phyloP scores from a whole-genome alignment of 1,139 yeast species.

The Debaryomyces subglobosus region DNA sequence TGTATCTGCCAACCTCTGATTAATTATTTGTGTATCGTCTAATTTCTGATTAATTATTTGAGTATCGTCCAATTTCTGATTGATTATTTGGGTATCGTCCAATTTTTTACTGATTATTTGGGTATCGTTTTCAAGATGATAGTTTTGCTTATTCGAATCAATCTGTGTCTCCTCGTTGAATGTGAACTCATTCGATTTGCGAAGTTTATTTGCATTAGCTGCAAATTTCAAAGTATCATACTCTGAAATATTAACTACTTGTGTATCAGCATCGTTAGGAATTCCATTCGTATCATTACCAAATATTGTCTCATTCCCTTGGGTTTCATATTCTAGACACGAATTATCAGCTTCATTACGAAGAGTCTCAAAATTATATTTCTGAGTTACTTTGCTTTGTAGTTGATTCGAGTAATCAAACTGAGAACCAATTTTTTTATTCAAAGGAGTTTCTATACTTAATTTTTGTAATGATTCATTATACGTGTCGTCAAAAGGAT shows the following conservation, averaged over 20 bases:
- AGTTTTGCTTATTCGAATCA: not conserved
- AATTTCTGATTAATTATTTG: conserved; percentile 8
- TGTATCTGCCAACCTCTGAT: conserved; percentile 5
- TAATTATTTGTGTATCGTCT: conserved; percentile 12
- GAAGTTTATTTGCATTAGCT: not conserved
- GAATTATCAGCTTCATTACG: conserved; percentile 5
- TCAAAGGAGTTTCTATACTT: not conserved
- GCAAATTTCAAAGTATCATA: not conserved
- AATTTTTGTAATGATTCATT: conserved; percentile 1
- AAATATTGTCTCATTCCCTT: conserved; percentile 1
- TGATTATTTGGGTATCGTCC: conserved; percentile 12
- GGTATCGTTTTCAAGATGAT: conserved; percentile 1
- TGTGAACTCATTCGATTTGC: not conserved
- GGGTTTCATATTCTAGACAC: conserved; percentile 2
- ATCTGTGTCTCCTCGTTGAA: not conserved
- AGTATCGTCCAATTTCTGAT: no score
- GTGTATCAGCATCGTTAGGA: conserved; percentile 5
- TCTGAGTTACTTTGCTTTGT: not conserved
- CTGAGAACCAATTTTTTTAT: not conserved
- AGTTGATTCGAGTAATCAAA: not conserved
- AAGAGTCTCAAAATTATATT: not conserved
- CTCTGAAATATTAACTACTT: not conserved
- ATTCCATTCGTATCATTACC: not conserved
- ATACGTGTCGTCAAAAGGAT: conserved; percentile 14
- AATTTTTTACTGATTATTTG: conserved; percentile 7